Evolutionary conservation across 2,329 filamentous ascomycete species (phyloP), one percentile per base, ranked within the genome.

Genomic region (Fusarium austroafricanum): DNA sequence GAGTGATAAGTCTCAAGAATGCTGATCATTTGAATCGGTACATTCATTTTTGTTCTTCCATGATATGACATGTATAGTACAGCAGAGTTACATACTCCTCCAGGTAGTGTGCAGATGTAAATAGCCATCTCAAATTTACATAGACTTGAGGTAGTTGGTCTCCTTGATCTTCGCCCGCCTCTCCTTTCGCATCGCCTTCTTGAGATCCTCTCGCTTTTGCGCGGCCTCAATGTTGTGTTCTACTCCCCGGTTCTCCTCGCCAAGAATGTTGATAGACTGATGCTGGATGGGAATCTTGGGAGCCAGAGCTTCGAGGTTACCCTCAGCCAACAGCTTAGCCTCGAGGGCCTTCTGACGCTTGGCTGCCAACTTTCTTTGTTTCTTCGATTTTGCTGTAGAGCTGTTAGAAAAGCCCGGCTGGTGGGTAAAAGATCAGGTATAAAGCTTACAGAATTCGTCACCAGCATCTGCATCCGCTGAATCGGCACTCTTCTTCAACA

Each of bases 81-180:
- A 77, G 54, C 52, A 60, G 56, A 59, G 61, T 68, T 62, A 43
- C 57, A 60, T 67, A 56, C 49, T 65, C 53, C 49, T 61, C 50
- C 21, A 56, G 31, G 44, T 76, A 70, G 70, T 73, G 66, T 75
- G 74, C 75, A 77, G 50, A 46, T 63, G 44, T 55, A 50, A 9
- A 38, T 61, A 39, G 37, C 52, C 45, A 66, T 55, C 33, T 59
- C 50, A 59, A 47, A 28, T 70, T 82, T 83, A 89, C 91, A 94
- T 93, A 42, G 89, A 87, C 86, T 91, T 92, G 80, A 96, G 86
- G 85, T 94, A 96, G 82, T 96, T 96, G 76, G 80, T 81, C 84
- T 96, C 92, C 87, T 94, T 95, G 76, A 96, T 96, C 80, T 85
- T 87, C 61, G 86, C 87, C 80, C 90, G 88, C 76, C 92, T 84